phyloP scores from a whole-genome alignment of 129 eudicot species.

The Pulicaria dysenterica region DNA sequence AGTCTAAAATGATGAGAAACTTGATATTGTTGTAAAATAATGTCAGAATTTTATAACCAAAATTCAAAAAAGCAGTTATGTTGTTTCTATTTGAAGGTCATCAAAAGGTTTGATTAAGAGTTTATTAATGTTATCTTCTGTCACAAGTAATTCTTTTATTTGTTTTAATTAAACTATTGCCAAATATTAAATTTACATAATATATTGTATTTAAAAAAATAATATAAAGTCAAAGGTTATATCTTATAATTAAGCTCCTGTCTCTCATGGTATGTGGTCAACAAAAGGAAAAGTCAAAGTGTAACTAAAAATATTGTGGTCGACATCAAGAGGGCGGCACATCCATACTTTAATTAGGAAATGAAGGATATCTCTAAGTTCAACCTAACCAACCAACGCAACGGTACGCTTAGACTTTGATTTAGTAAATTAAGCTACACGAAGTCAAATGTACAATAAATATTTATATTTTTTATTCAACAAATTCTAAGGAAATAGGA shows the following conservation, averaged over 20 bases:
- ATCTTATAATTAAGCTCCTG: background rate
- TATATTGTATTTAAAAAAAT: background rate
- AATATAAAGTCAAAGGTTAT: background rate
- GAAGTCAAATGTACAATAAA: background rate
- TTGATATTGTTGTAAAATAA: too few species aligned
- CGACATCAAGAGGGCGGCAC: slow-evolving; percentile 30
- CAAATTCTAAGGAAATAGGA: too few species aligned
- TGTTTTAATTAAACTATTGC: background rate
- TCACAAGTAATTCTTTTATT: slow-evolving; percentile 5
- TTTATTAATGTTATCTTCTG: slow-evolving; percentile 16
- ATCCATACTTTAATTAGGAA: background rate
- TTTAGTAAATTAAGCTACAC: background rate
- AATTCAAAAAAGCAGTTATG: slow-evolving; percentile 10
- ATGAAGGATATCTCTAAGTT: slow-evolving; percentile 12
- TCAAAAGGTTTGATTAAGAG: background rate
- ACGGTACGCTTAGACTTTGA: background rate
- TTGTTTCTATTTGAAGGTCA: slow-evolving; percentile 21
- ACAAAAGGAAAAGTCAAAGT: slow-evolving; percentile 22
- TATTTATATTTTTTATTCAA: background rate
- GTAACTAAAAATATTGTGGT: slow-evolving; percentile 6
- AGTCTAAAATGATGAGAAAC: too few species aligned
- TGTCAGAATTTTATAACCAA: background rate
- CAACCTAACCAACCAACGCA: background rate
- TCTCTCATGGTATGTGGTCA: background rate
- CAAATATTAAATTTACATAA: background rate